Evolutionary conservation across 1,139 yeast species (phyloP).

Genomic region (Hansenula lynferdii): DNA sequence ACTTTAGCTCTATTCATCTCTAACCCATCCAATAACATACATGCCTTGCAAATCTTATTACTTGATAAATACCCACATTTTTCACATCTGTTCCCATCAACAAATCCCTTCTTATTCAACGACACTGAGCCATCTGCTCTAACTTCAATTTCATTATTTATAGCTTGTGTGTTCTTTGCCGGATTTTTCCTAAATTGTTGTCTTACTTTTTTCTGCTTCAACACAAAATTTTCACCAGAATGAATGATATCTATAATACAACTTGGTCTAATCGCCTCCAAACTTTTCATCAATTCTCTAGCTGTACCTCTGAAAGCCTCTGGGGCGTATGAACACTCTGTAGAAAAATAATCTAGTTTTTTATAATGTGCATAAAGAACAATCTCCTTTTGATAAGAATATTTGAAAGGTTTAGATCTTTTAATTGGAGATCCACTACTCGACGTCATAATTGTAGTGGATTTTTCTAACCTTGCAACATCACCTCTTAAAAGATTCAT

Average conservation of each 20-base stretch:
- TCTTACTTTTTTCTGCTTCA: conserved; percentile 45
- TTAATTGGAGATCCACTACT: conserved; percentile 76
- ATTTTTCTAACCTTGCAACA: conserved; percentile 83
- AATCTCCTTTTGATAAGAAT: conserved; percentile 94
- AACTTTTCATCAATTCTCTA: conserved; percentile 80
- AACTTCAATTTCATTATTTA: conserved; percentile 43
- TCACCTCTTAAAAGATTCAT: conserved; percentile 98
- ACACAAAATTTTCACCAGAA: conserved; percentile 83
- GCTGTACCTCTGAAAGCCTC: conserved; percentile 99
- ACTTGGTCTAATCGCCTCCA: conserved; percentile 88
- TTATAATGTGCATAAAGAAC: conserved; percentile 97
- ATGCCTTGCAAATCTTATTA: conserved; percentile 88
- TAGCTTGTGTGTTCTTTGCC: conserved; percentile 11
- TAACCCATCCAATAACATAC: conserved; percentile 80
- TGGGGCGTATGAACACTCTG: conserved; percentile 97
- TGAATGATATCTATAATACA: conserved; percentile 92
- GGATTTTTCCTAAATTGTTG: conserved; percentile 22
- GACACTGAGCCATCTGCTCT: conserved; percentile 58
- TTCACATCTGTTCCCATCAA: conserved; percentile 73
- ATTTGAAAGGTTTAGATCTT: conserved; percentile 94
- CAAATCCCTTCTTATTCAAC: conserved; percentile 30
- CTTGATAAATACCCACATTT: conserved; percentile 91
- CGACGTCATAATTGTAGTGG: conserved; percentile 85
- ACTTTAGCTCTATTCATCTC: conserved; percentile 70
- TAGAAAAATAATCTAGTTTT: conserved; percentile 90